Conservation (phyloP, 2,329 filamentous ascomycete genomes). For the Cladosporium sp. region DNA sequence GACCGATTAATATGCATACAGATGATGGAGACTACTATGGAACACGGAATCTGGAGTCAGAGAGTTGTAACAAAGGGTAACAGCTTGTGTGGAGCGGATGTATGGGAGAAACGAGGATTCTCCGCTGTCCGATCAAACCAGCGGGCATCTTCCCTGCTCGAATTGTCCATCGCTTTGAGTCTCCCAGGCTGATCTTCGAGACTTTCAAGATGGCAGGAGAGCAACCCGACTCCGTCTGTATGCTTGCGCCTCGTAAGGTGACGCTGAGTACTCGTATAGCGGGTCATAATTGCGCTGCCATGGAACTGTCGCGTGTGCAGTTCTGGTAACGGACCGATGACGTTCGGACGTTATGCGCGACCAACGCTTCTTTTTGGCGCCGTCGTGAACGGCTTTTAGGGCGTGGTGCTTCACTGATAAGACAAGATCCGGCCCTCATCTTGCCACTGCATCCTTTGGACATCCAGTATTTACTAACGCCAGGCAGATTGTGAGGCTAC, state of each 20-base stretch:
- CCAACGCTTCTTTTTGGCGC: constrained; percentile 3
- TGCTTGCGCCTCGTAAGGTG: background rate
- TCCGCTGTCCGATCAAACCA: background rate
- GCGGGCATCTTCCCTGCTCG: background rate
- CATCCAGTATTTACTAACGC: background rate
- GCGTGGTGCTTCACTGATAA: constrained; percentile 6
- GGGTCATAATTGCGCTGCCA: background rate
- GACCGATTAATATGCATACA: background rate
- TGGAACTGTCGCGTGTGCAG: background rate
- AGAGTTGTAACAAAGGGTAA: constrained; percentile 1
- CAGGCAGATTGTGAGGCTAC: no score
- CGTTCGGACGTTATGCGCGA: constrained; percentile 7
- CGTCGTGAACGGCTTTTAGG: constrained; percentile 7
- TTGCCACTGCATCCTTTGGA: background rate
- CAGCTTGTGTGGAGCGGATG: constrained; percentile 1
- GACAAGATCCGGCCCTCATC: background rate
- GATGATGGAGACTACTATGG: background rate
- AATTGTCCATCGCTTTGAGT: background rate
- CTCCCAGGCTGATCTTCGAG: background rate
- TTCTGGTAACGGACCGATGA: constrained; percentile 8
- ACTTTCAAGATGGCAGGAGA: background rate
- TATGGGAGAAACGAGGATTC: background rate
- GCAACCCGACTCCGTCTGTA: background rate
- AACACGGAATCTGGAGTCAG: constrained; percentile 8
- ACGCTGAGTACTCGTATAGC: background rate